A percentile compares a stretch with the other conserved stretches of the same genome.
Evolutionary conservation across 1,284 basidiomycete species (phyloP).

Genomic region (Pseudozyma hubeiensis): DNA sequence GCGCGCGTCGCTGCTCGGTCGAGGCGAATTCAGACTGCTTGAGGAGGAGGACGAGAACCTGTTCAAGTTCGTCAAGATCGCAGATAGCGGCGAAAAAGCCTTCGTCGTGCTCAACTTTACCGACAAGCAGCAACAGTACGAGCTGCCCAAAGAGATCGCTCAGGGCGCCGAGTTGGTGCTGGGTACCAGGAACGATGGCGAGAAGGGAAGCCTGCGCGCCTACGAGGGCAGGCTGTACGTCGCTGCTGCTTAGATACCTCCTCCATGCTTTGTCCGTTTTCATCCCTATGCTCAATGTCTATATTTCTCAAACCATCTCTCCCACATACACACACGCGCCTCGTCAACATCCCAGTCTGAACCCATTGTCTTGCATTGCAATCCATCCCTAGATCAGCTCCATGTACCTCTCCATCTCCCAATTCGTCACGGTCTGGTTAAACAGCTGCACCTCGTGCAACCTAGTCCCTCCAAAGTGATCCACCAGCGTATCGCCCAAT

Average conservation of each 20-base stretch:
- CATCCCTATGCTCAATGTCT: background rate
- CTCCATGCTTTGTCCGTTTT: too few species aligned
- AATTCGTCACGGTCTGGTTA: slow-evolving; percentile 89
- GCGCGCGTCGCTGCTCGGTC: slow-evolving; percentile 73
- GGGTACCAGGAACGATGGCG: slow-evolving; percentile 22
- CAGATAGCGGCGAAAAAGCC: slow-evolving; percentile 65
- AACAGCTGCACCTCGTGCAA: slow-evolving; percentile 86
- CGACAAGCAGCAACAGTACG: slow-evolving; percentile 31
- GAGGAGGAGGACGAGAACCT: slow-evolving; percentile 72
- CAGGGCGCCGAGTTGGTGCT: slow-evolving; percentile 14
- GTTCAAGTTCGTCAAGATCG: slow-evolving; percentile 74
- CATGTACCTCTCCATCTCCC: slow-evolving; percentile 80
- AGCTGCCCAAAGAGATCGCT: slow-evolving; percentile 27
- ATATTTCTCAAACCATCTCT: too few species aligned
- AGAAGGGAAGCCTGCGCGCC: slow-evolving; percentile 20
- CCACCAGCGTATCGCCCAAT: slow-evolving; percentile 88
- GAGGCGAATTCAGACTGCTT: slow-evolving; percentile 74
- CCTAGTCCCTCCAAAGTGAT: slow-evolving; percentile 91
- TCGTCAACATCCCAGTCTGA: too few species aligned
- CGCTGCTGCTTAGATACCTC: slow-evolving; percentile 8
- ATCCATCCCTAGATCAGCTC: slow-evolving; percentile 31
- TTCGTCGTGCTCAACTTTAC: slow-evolving; percentile 57
- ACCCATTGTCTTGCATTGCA: too few species aligned
- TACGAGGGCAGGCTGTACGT: slow-evolving; percentile 47
- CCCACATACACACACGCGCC: too few species aligned